Base-by-base conservation (phyloP, 768 basidiomycete species). In the Cyclocybe cylindracea region DNA sequence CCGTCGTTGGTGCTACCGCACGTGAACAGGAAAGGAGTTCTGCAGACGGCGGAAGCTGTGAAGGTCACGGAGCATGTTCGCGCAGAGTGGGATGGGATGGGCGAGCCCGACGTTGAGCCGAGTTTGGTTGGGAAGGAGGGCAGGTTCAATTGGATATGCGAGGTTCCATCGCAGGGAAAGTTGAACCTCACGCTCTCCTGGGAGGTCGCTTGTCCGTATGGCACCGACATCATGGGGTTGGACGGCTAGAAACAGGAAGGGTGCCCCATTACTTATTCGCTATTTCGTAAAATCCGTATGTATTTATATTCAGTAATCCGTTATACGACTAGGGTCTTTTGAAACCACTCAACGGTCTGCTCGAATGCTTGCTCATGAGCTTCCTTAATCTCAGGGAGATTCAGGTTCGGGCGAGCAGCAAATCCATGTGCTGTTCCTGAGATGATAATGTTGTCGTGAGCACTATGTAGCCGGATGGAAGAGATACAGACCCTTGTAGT, bases 341-440 rank as follows among this genome's bases (percentile, higher is more conserved):
- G 60, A 55, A 78, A 77, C 76, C 76, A 78, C 19, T 65, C 59
- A 8, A 73, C 69, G 7, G 68, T 69, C 49, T 78, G 72, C 33
- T 73, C 64, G 11, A 75, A 70, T 0, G 75, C 68, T 9, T 68
- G 62, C 55, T 76, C 74, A 39, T 68, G 70, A 2, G 70, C 76
- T 35, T 71, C 70, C 53, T 74, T 75, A 39, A 75, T 67, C 5
- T 69, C 72, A 1, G 70, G 63, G 33, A 67, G 54, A 14, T 59
- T 60, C 6, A 74, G 50, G 42, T 75, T 70, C 2, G 77, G 77
- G 7, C 72, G 70, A 8, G 66, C 64, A 29, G 70, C 75, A 40
- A 77, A 79, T 4, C 78, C 78, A 51, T 78, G 78, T 7, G 68
- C 56, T 9, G 75, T 75, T 5, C 72, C 73, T 77, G 52, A 5